These are phyloP conservation scores for Coemansia furcata DNA, from an alignment of 192 early-diverging fungal species.

Conservation along the genomic window DNA sequence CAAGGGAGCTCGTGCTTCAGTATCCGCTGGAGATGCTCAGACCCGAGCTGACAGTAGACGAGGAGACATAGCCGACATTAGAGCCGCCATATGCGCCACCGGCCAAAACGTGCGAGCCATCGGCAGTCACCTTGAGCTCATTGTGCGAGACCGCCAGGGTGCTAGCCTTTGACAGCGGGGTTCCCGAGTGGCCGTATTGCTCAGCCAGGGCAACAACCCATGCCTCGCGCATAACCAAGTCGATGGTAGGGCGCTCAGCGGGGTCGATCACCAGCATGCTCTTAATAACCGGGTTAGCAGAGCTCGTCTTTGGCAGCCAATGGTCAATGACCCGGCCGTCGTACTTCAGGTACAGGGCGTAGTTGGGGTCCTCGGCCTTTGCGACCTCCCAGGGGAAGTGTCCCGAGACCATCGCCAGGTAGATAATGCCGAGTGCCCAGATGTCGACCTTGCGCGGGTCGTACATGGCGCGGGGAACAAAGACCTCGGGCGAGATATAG, in stretches of 20 bases:
- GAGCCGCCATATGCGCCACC: conserved; percentile 32
- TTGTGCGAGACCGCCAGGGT: conserved; percentile 19
- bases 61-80: conserved; percentile 35
- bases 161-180: conserved; percentile 29
- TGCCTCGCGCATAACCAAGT: conserved; percentile 67
- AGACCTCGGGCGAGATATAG: conserved; percentile 93
- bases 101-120: conserved; percentile 23
- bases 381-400: conserved; percentile 71
- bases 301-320: conserved; percentile 45
- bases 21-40: conserved; percentile 45
- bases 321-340: conserved; percentile 53
- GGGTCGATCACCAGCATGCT: conserved; percentile 74
- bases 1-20: not conserved
- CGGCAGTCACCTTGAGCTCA: conserved; percentile 27
- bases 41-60: conserved; percentile 43
- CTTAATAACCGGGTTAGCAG: conserved; percentile 56
- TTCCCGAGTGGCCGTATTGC: conserved; percentile 19
- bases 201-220: conserved; percentile 59
- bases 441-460: conserved; percentile 85
- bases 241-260: conserved; percentile 70
- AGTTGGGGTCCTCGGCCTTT: conserved; percentile 60
- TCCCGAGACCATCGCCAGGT: conserved; percentile 67
- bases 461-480: conserved; percentile 61
- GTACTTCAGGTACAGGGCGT: conserved; percentile 57
- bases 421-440: conserved; percentile 88